Evolutionary conservation across 2,329 filamentous ascomycete genomes (phyloP), one percentile per base, ranked within the genome.

Genomic region (Alternaria hordeiaustralica): DNA sequence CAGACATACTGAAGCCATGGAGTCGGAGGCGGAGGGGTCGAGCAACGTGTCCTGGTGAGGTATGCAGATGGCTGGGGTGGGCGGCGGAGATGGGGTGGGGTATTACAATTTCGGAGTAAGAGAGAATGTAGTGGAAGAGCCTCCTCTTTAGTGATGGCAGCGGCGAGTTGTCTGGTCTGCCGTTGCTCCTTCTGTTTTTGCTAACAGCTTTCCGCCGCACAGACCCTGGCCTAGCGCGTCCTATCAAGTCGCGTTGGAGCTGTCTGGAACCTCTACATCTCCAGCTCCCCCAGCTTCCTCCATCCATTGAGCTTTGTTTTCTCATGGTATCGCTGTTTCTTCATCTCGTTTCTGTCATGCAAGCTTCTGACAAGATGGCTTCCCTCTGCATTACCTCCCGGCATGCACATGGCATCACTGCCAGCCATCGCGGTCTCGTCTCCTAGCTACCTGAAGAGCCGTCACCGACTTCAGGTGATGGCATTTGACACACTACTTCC

Each of bases 1-100:
- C 53, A 55, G 58, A 75, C 74, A 55, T 76, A 78, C 76, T 65
- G 75, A 78, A 76, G 76, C 76, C 75, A 78, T 78, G 46, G 67
- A 67, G 71, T 72, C 60, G 69, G 69, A 71, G 64, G 65, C 67
- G 69, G 69, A 65, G 66, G 64, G 58, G 67, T 64, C 60, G 51
- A 64, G 54, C 65, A 66, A 71, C 68, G 64, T 57, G 73, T 63
- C 71, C 66, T 70, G 66, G 65, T 65, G 58, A 63, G 61, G 60
- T 47, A 36, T 65, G 18, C 64, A 53, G 55, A 56, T 51, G 53
- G 36, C 64, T 56, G 55, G 62, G 66, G 54, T 57, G 44, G 33
- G 36, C 36, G 58, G 65, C 55, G 41, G 45, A 50, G 25, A 51
- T 12, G 28, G 51, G 44, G 47, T 41, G 58, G 58, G 64, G 68